Percentiles rank a stretch among this genome's conserved stretches.
phyloP scores from a whole-genome alignment of 768 basidiomycete genomes.

The Ramaria rubella region DNA sequence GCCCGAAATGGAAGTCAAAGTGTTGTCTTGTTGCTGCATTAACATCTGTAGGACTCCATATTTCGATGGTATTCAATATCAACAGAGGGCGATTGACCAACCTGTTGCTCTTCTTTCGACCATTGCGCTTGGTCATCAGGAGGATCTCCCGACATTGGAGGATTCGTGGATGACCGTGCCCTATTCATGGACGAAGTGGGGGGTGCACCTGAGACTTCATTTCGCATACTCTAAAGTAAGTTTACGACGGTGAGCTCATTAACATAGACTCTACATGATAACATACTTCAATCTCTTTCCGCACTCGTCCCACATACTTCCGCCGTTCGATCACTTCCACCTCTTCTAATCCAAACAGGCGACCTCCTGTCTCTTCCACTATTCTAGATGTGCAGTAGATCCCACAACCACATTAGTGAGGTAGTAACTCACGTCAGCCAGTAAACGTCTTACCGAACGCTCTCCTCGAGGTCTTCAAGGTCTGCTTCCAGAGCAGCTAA shows the following conservation, averaged over 20 bases:
- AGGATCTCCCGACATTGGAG: constrained; percentile 13
- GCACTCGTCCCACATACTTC: constrained; percentile 69
- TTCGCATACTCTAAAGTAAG: constrained; percentile 61
- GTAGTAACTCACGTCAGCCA: not conserved
- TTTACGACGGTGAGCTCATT: not conserved
- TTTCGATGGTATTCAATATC: not conserved
- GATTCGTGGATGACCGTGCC: not conserved
- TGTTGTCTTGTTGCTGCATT: constrained; percentile 81
- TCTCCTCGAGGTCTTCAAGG: constrained; percentile 89
- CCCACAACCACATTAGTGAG: not conserved
- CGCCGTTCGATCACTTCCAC: constrained; percentile 69
- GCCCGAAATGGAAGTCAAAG: constrained; percentile 82
- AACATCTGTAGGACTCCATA: constrained; percentile 75
- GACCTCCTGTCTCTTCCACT: constrained; percentile 78
- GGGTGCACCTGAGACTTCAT: constrained; percentile 37
- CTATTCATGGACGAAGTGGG: constrained; percentile 4
- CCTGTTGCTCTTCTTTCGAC: constrained; percentile 85
- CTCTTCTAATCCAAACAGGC: constrained; percentile 77
- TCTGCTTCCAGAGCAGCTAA: constrained; percentile 78
- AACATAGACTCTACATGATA: not conserved
- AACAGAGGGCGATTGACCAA: constrained; percentile 20
- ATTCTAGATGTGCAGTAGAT: constrained; percentile 42
- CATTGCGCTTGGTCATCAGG: constrained; percentile 71
- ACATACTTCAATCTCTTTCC: constrained; percentile 71
- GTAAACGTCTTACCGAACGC: constrained; percentile 58